Conservation (phyloP, 129 eudicot genomes). For the Kitagawia praeruptora region DNA sequence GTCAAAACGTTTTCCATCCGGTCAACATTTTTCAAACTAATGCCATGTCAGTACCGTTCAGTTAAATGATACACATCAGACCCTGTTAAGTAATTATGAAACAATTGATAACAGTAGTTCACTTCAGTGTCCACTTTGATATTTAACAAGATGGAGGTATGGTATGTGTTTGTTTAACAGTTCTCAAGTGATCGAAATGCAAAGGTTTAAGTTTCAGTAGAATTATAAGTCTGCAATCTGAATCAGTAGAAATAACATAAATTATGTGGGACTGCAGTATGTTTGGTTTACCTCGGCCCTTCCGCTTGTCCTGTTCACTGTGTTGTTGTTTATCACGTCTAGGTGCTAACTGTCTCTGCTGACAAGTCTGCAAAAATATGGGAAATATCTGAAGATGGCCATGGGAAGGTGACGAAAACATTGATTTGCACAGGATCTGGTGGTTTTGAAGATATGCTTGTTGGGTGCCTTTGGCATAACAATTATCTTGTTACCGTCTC, state of each 20-base stretch:
- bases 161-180: background rate
- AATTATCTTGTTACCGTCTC: conserved; percentile 73
- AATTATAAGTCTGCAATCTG: background rate
- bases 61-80: too few species aligned
- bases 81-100: too few species aligned
- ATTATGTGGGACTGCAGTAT: background rate
- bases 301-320: background rate
- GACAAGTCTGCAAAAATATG: conserved; percentile 92
- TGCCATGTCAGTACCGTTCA: too few species aligned
- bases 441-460: conserved; percentile 92
- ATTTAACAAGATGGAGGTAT: background rate
- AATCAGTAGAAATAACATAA: background rate
- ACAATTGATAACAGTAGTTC: too few species aligned
- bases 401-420: conserved; percentile 55
- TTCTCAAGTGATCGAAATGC: background rate
- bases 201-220: background rate
- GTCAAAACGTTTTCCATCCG: too few species aligned
- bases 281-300: background rate
- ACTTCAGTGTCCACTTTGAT: too few species aligned
- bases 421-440: conserved; percentile 65
- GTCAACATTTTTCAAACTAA: too few species aligned
- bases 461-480: conserved; percentile 95
- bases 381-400: conserved; percentile 71
- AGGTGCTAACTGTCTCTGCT: conserved; percentile 93
- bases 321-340: conserved; percentile 7